phyloP scores from a whole-genome alignment of 306 rosid species.

The Acacia acuminata region DNA sequence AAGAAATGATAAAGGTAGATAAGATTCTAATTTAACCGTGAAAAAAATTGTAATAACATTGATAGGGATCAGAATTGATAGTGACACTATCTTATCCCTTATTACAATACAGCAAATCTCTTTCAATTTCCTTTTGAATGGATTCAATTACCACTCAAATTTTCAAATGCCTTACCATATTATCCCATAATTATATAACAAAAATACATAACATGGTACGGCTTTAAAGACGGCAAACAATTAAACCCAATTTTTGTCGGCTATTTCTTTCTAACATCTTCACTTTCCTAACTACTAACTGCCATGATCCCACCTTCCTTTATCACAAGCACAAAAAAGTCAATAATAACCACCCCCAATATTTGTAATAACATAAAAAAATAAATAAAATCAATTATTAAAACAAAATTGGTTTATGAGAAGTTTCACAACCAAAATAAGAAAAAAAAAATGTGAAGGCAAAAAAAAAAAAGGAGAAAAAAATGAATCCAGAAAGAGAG shows the following conservation, averaged over 20 bases:
- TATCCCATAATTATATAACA: too few species aligned
- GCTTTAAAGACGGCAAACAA: not conserved
- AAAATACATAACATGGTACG: too few species aligned
- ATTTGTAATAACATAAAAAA: not conserved
- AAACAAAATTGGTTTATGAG: not conserved
- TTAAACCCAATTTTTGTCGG: not conserved
- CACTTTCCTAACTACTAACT: conserved; percentile 5
- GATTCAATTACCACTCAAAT: too few species aligned
- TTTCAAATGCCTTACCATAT: too few species aligned
- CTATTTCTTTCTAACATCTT: not conserved
- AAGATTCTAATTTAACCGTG: too few species aligned
- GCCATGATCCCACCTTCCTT: not conserved
- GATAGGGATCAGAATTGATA: too few species aligned
- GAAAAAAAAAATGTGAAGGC: not conserved
- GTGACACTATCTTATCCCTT: too few species aligned
- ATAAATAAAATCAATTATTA: not conserved
- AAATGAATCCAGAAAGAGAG: not conserved
- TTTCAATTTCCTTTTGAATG: too few species aligned
- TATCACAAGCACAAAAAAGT: not conserved
- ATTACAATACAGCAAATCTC: too few species aligned
- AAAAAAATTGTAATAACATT: too few species aligned
- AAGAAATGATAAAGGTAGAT: too few species aligned
- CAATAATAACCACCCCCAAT: not conserved
- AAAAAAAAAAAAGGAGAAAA: not conserved
- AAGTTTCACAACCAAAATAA: not conserved